phyloP scores from a whole-genome alignment of 768 basidiomycete genomes.

The Leccinum rimulosum region DNA sequence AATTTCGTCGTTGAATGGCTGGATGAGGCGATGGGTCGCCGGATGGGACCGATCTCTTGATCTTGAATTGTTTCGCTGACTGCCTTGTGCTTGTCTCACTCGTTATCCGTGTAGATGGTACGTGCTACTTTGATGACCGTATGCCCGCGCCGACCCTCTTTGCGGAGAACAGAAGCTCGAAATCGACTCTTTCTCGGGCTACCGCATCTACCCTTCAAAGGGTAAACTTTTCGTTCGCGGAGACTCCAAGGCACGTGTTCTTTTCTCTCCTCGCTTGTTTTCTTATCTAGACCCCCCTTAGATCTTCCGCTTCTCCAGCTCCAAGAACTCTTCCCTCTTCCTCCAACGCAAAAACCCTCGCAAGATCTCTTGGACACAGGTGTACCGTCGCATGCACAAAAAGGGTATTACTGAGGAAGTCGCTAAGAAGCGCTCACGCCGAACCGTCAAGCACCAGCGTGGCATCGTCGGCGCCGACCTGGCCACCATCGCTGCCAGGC shows the following conservation, averaged over 20 bases:
- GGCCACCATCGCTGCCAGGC: slow-evolving; percentile 83
- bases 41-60: slow-evolving; percentile 39
- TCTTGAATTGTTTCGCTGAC: slow-evolving; percentile 21
- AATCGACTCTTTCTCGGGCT: slow-evolving; percentile 97
- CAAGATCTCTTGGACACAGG: slow-evolving; percentile 96
- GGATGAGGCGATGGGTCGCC: slow-evolving; percentile 37
- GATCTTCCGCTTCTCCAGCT: slow-evolving; percentile 94
- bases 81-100: not conserved
- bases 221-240: slow-evolving; percentile 94
- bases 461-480: slow-evolving; percentile 98
- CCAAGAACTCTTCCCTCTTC: slow-evolving; percentile 96
- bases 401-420: slow-evolving; percentile 99
- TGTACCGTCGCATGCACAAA: slow-evolving; percentile 98
- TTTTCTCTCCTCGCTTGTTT: not conserved
- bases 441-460: slow-evolving; percentile 96
- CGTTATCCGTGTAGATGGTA: slow-evolving; percentile 22
- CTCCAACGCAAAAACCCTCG: slow-evolving; percentile 99
- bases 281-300: slow-evolving; percentile 28
- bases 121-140: slow-evolving; percentile 7
- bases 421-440: slow-evolving; percentile 97
- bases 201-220: slow-evolving; percentile 97
- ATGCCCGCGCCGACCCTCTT: not conserved
- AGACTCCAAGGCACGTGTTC: slow-evolving; percentile 79
- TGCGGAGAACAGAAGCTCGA: slow-evolving; percentile 79
- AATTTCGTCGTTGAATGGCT: slow-evolving; percentile 27